phyloP scores from a whole-genome alignment of 805 yeast species.

The Saturnispora silvae region DNA sequence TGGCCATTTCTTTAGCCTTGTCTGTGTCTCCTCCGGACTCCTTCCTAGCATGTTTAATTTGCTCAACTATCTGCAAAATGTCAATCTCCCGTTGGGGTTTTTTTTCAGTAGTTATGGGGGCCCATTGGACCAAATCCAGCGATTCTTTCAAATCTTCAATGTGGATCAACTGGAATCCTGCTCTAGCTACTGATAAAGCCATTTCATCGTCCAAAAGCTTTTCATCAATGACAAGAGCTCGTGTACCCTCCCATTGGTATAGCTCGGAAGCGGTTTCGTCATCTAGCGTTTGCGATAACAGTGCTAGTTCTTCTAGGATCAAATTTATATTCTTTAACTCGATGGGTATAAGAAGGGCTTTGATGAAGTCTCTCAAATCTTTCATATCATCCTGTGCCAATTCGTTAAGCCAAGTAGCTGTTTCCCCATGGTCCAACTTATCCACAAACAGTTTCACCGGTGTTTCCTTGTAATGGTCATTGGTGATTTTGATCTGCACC shows the following conservation, averaged over 20 bases:
- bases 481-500: no score
- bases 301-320: not conserved
- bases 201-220: slow-evolving; percentile 1
- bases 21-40: not conserved
- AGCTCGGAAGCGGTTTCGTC: not conserved
- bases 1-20: slow-evolving; percentile 1
- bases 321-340: not conserved
- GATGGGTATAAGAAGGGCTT: slow-evolving; percentile 10
- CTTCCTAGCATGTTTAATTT: slow-evolving; percentile 2
- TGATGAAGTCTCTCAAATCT: slow-evolving; percentile 37
- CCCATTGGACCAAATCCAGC: slow-evolving; percentile 1
- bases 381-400: slow-evolving; percentile 28
- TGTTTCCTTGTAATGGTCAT: no score
- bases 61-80: not conserved
- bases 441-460: slow-evolving; percentile 23
- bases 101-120: not conserved
- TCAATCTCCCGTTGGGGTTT: not conserved
- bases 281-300: slow-evolving; percentile 1
- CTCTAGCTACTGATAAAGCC: not conserved
- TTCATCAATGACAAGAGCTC: not conserved
- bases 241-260: slow-evolving; percentile 7
- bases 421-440: slow-evolving; percentile 25
- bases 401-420: slow-evolving; percentile 29
- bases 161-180: not conserved
- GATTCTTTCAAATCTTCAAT: slow-evolving; percentile 1